A percentile compares a stretch with the other conserved stretches of the same genome.
These are phyloP conservation scores for Fusarium pseudonygamai DNA, from an alignment of 2,329 filamentous ascomycete genomes.

Conservation along the genomic window DNA sequence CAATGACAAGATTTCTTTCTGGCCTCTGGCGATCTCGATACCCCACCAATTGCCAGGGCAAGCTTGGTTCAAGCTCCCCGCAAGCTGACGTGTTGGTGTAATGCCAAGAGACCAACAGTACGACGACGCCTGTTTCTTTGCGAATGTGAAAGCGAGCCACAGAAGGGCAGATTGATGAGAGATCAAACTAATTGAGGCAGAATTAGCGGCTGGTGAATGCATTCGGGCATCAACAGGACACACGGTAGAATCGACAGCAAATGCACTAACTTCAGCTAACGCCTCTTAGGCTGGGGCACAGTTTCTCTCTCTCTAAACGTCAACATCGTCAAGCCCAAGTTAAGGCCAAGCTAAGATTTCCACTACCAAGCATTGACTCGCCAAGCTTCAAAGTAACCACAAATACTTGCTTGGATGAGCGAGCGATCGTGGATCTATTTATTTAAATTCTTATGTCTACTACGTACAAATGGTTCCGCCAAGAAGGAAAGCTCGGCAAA, in stretches of 20 bases:
- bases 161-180: not conserved
- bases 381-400: constrained; percentile 17
- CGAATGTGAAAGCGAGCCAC: not conserved
- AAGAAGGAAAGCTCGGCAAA: constrained; percentile 41
- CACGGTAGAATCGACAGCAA: not conserved
- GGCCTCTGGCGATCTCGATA: constrained; percentile 23
- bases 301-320: not conserved
- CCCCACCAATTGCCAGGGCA: constrained; percentile 21
- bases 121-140: not conserved
- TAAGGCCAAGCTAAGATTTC: constrained; percentile 13
- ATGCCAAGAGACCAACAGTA: constrained; percentile 10
- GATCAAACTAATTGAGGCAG: not conserved
- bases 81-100: constrained; percentile 27
- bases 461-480: constrained; percentile 23
- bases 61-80: constrained; percentile 19
- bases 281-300: constrained; percentile 10
- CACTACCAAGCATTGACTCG: constrained; percentile 21
- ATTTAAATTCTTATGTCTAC: not conserved
- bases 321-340: not conserved
- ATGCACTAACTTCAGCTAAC: constrained; percentile 18
- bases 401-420: constrained; percentile 18
- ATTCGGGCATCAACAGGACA: constrained; percentile 5
- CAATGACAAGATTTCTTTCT: constrained; percentile 16
- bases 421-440: constrained; percentile 20
- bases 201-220: not conserved